Evolutionary conservation across 257 asterid species (phyloP).

Genomic region (Fraxinus excelsior): DNA sequence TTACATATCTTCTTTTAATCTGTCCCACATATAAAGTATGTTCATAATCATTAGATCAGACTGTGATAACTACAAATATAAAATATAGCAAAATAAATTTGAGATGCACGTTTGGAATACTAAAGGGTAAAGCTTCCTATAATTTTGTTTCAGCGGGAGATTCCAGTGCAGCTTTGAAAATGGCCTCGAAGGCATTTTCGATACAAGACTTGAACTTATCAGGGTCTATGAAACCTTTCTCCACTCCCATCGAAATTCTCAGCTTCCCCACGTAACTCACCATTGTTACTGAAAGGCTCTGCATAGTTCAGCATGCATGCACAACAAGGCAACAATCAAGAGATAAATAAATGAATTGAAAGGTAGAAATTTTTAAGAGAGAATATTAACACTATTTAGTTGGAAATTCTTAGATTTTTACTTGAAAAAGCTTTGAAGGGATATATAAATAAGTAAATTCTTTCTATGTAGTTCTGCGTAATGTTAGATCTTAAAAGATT

Average conservation of each 20-base stretch:
- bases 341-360: background rate
- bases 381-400: no score
- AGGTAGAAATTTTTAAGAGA: background rate
- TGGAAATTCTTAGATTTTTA: no score
- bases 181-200: conserved; percentile 17
- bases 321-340: background rate
- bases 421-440: no score
- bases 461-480: no score
- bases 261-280: conserved; percentile 33
- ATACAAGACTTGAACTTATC: conserved; percentile 19
- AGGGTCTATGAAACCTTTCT: conserved; percentile 35
- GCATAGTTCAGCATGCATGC: conserved; percentile 8
- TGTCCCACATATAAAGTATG: no score
- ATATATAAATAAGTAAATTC: no score
- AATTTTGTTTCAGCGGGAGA: conserved; percentile 1
- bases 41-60: no score
- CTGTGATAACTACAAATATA: no score
- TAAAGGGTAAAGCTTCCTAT: background rate
- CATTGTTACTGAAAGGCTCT: conserved; percentile 27
- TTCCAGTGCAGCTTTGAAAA: conserved; percentile 15
- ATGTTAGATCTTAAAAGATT: no score
- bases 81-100: no score
- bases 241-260: conserved; percentile 26
- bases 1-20: no score
- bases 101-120: no score